Conservation (phyloP, 148 eudicot species). For the Vaccinium darrowii region DNA sequence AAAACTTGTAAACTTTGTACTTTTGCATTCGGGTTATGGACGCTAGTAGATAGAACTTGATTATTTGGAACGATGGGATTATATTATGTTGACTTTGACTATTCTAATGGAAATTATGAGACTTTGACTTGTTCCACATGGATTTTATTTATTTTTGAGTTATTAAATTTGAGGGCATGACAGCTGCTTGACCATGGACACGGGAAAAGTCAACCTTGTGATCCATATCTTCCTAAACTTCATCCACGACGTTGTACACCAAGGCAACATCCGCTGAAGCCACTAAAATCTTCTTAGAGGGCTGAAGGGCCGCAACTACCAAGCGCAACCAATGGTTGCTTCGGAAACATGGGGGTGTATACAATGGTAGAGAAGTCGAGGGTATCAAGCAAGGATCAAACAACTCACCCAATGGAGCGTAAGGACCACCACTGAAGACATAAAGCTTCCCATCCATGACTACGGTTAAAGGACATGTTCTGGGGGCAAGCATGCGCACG, state of each 20-base stretch:
- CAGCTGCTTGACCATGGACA: background rate
- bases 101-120: too few species aligned
- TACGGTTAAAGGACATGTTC: background rate
- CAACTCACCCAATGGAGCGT: background rate
- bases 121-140: too few species aligned
- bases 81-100: too few species aligned
- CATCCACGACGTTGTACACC: background rate
- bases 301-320: background rate
- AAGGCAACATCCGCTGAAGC: background rate
- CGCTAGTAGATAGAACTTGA: too few species aligned
- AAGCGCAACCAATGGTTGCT: background rate
- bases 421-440: background rate
- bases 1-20: too few species aligned
- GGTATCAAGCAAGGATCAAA: background rate
- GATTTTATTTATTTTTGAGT: too few species aligned
- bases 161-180: too few species aligned
- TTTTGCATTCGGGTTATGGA: too few species aligned
- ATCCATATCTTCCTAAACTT: background rate
- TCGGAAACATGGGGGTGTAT: background rate
- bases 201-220: background rate
- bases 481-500: background rate
- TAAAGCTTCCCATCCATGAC: background rate
- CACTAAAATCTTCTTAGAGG: background rate
- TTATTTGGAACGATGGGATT: too few species aligned
- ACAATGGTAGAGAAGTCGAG: too few species aligned